Evolutionary conservation across 805 yeast species (phyloP).

Genomic region (Candida hungchunana): DNA sequence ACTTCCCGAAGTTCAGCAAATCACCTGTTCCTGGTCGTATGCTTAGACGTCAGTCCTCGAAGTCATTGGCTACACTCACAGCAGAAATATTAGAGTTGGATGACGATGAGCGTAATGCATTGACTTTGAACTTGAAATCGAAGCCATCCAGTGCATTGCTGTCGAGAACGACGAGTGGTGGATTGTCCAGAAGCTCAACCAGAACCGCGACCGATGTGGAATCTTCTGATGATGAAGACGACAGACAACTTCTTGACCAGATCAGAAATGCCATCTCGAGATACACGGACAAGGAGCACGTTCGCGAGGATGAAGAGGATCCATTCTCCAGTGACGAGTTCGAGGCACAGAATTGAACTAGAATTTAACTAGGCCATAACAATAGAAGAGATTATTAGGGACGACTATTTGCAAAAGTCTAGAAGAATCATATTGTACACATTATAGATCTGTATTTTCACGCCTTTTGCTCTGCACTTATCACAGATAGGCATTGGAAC

Average conservation of each 20-base stretch:
- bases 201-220: conserved; percentile 8
- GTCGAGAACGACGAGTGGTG: conserved; percentile 20
- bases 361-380: no score
- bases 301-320: conserved; percentile 31
- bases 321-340: conserved; percentile 52
- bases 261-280: conserved; percentile 40
- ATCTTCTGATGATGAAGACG: conserved; percentile 23
- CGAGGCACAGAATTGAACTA: conserved; percentile 38
- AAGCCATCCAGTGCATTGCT: conserved; percentile 17
- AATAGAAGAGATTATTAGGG: no score
- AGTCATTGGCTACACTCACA: conserved; percentile 64
- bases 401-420: no score
- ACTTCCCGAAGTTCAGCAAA: conserved; percentile 23
- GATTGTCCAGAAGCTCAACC: conserved; percentile 13
- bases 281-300: conserved; percentile 16
- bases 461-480: conserved; percentile 47
- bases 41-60: conserved; percentile 68
- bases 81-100: conserved; percentile 62
- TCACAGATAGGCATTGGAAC: conserved; percentile 88
- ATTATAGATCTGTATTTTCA: no score
- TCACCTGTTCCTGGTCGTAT: conserved; percentile 49
- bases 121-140: conserved; percentile 20
- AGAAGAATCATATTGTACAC: no score
- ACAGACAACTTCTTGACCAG: conserved; percentile 33
- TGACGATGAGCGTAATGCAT: conserved; percentile 49